A percentile compares a stretch with the other conserved stretches of the same genome.
Evolutionary conservation across 805 yeast species (phyloP).

Genomic region (Yamadazyma laniorum): DNA sequence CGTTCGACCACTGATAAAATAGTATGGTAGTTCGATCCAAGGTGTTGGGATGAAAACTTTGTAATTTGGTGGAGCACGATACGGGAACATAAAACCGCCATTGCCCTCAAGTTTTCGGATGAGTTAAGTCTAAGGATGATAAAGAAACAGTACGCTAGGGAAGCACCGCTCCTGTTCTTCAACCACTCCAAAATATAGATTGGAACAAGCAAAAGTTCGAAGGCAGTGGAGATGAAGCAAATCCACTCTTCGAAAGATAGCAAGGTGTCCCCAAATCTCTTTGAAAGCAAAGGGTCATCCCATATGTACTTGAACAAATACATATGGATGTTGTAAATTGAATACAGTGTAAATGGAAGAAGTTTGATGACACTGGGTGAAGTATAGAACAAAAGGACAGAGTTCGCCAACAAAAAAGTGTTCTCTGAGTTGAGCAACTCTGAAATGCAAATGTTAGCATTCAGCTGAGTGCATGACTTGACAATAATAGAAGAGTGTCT

Average conservation of each 20-base stretch:
- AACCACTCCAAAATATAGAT: slow-evolving; percentile 6
- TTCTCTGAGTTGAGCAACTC: slow-evolving; percentile 26
- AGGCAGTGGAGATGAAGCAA: slow-evolving; percentile 16
- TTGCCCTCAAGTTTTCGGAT: slow-evolving; percentile 9
- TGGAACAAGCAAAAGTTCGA: slow-evolving; percentile 5
- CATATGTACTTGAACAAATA: slow-evolving; percentile 19
- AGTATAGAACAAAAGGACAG: slow-evolving; percentile 22
- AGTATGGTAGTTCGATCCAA: no score
- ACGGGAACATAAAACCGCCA: neutral
- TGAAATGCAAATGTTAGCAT: neutral
- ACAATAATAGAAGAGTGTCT: slow-evolving; percentile 15
- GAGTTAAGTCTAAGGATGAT: slow-evolving; percentile 10
- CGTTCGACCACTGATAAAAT: no score
- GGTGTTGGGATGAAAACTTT: no score
- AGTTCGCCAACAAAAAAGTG: slow-evolving; percentile 23
- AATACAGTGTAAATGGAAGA: slow-evolving; percentile 25
- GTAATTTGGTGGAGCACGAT: neutral
- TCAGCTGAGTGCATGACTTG: neutral
- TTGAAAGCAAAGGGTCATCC: slow-evolving; percentile 15
- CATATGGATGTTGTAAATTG: slow-evolving; percentile 25
- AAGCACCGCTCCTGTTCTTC: neutral
- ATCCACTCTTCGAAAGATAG: slow-evolving; percentile 17
- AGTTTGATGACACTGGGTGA: slow-evolving; percentile 20
- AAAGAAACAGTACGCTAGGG: slow-evolving; percentile 6
- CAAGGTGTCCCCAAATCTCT: slow-evolving; percentile 16